phyloP scores from a whole-genome alignment of 345 rosid genomes.

The Bruguiera gymnorhiza region DNA sequence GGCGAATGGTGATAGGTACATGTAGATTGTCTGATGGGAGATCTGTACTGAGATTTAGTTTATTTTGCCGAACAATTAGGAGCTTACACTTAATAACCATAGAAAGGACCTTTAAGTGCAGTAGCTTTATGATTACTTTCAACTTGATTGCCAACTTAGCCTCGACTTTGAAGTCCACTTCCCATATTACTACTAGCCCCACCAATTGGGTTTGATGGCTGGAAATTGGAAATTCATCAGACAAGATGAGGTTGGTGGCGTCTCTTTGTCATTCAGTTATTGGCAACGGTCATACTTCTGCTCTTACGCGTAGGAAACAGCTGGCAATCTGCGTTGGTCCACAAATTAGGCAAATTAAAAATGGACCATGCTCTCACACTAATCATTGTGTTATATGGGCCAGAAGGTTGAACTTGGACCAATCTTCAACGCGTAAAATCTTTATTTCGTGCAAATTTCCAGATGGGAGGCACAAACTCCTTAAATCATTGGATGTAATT shows the following conservation, averaged over 20 bases:
- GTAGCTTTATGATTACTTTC: neutral
- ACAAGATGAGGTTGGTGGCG: slow-evolving; percentile 22
- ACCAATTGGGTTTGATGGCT: slow-evolving; percentile 5
- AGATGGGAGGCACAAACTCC: too few species aligned
- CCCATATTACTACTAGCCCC: neutral
- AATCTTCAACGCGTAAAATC: too few species aligned
- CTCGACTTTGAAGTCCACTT: slow-evolving; percentile 3
- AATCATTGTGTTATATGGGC: too few species aligned
- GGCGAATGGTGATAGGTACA: neutral
- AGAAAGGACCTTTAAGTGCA: too few species aligned
- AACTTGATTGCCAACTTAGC: neutral
- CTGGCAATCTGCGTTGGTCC: slow-evolving; percentile 1
- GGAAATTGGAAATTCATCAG: slow-evolving; percentile 18
- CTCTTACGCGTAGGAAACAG: slow-evolving; percentile 10
- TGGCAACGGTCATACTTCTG: slow-evolving; percentile 7
- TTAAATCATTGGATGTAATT: too few species aligned
- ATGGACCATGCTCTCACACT: neutral
- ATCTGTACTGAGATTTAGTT: neutral
- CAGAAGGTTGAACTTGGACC: too few species aligned
- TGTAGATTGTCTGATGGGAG: too few species aligned
- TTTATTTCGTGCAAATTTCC: too few species aligned
- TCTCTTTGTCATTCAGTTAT: slow-evolving; percentile 23
- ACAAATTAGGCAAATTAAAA: neutral
- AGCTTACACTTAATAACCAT: too few species aligned
- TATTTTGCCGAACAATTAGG: neutral